Base-by-base conservation (phyloP, 768 basidiomycete genomes). In the Fibroporia radiculosa region DNA sequence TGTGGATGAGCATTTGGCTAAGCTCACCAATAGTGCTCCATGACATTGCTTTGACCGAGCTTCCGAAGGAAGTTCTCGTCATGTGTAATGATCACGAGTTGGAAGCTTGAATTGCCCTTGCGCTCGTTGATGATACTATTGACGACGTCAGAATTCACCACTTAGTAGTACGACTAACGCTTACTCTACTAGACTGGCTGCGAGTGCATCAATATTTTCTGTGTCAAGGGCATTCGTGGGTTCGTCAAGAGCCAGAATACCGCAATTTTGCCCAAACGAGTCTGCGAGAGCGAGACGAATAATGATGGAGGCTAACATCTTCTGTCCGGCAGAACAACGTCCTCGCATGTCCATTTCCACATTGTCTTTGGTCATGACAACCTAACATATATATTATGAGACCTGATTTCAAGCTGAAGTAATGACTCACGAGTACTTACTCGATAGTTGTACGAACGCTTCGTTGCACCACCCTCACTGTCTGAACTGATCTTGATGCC, bases 281-380 rank as follows among this genome's bases (percentile, higher is more conserved):
- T 99, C 96, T 4, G 95, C 95, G 22, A 99, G 73, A 3, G 96
- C 96, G 27, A 99, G 80, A 5, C 96, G 82, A 57, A 99, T 98
- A 65, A 98, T 91, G 64, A 98, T 97, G 18, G 90, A 93, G 8
- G 95, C 96, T 47, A 99, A 69, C 77, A 98, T 97, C 68, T 99
- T 99, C 66, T 99, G 96, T 0, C 96, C 96, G 1, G 96, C 96
- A 13, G 89, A 93, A 66, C 96, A 99, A 51, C 96, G 80, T 20
- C 96, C 96, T 45, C 96, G 82, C 96, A 99, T 99, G 65, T 98
- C 96, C 88, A 99, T 93, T 65, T 98, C 95, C 6, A 97, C 93
- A 57, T 93, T 87, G 61, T 97, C 93, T 68, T 99, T 99, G 42
- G 86, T 90, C 95, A 99, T 98, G 52, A 98, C 95, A 47, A 97